phyloP scores from a whole-genome alignment of 108 stramenopile species.

The Fragilariopsis cylindrus region DNA sequence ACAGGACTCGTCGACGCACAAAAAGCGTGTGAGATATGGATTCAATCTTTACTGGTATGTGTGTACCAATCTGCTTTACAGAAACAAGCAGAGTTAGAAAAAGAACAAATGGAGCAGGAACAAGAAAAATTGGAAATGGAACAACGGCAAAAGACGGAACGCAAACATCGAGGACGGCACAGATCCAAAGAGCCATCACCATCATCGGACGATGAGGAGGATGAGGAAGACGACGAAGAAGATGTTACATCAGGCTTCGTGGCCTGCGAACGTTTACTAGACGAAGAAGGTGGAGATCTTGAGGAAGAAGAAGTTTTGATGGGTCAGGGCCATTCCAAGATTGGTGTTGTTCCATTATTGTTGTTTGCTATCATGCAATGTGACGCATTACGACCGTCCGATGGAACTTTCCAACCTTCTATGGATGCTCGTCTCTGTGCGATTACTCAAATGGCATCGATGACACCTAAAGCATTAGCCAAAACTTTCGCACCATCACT shows the following conservation, averaged over 20 bases:
- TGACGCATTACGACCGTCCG: slow-evolving; percentile 49
- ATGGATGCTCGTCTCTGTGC: slow-evolving; percentile 49
- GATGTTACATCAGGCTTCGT: slow-evolving; percentile 13
- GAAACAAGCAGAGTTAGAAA: slow-evolving; percentile 22
- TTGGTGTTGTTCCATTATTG: slow-evolving; percentile 33
- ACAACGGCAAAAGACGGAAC: not conserved
- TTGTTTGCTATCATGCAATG: slow-evolving; percentile 51
- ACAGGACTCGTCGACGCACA: slow-evolving; percentile 36
- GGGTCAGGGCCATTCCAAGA: slow-evolving; percentile 50
- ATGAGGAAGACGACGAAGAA: not conserved
- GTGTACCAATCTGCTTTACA: slow-evolving; percentile 50
- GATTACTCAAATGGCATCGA: slow-evolving; percentile 44
- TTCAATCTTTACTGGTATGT: slow-evolving; percentile 37
- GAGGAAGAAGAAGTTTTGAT: slow-evolving; percentile 42
- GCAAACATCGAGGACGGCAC: not conserved
- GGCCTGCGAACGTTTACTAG: slow-evolving; percentile 44
- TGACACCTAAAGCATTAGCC: slow-evolving; percentile 43
- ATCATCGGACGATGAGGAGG: not conserved
- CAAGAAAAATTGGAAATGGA: not conserved
- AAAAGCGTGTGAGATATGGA: slow-evolving; percentile 39
- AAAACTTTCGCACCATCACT: slow-evolving; percentile 49
- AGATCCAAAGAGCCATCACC: slow-evolving; percentile 10
- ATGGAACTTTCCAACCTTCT: slow-evolving; percentile 28
- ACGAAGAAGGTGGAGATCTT: slow-evolving; percentile 32
- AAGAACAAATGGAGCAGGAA: not conserved